These are phyloP conservation scores for Crucibulum parvulum DNA, from an alignment of 1,284 basidiomycete genomes.

Conservation along the genomic window DNA sequence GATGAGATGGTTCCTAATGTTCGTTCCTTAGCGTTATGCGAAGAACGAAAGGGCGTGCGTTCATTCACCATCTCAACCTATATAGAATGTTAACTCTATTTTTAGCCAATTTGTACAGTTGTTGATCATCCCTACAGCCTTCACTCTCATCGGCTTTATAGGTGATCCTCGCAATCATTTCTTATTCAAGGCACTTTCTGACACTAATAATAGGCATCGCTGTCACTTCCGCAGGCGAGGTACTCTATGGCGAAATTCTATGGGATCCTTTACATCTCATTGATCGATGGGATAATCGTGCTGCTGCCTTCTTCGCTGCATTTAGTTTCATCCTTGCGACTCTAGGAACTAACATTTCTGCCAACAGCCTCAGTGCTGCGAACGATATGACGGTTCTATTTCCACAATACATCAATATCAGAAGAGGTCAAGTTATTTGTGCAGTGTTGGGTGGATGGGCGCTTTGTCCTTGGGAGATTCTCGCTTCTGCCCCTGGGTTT, in stretches of 20 bases:
- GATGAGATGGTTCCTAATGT: neutral
- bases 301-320: slow-evolving; percentile 80
- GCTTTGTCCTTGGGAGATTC: slow-evolving; percentile 64
- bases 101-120: slow-evolving; percentile 72
- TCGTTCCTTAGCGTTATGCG: slow-evolving; percentile 56
- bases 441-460: slow-evolving; percentile 76
- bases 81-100: slow-evolving; percentile 4
- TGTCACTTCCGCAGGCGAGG: slow-evolving; percentile 70
- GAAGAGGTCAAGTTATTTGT: slow-evolving; percentile 77
- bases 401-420: slow-evolving; percentile 78
- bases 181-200: slow-evolving; percentile 16
- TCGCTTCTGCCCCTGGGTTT: slow-evolving; percentile 58
- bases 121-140: slow-evolving; percentile 71
- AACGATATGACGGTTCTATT: slow-evolving; percentile 78
- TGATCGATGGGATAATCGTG: slow-evolving; percentile 76
- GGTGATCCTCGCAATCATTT: slow-evolving; percentile 31
- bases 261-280: slow-evolving; percentile 63
- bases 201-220: slow-evolving; percentile 61
- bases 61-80: neutral
- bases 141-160: slow-evolving; percentile 60
- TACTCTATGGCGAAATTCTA: slow-evolving; percentile 62
- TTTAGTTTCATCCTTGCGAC: slow-evolving; percentile 74
- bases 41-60: slow-evolving; percentile 63
- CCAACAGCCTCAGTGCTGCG: slow-evolving; percentile 78
- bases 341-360: slow-evolving; percentile 79